Evolutionary conservation across 768 basidiomycete genomes (phyloP).

Genomic region (Termitomyces sp.): DNA sequence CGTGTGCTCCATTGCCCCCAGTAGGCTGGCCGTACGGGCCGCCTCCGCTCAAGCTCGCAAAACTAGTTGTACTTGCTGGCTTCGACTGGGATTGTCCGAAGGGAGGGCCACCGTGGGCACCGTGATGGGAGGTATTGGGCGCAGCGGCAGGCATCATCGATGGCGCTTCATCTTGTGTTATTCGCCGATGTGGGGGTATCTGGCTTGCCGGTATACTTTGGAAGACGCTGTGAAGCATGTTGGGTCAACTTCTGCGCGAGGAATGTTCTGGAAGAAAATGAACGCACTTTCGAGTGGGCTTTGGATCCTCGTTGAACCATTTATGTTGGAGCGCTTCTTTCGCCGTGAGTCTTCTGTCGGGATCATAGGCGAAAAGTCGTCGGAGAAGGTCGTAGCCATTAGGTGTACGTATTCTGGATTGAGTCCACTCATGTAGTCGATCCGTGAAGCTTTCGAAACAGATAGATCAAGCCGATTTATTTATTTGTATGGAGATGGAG

Average conservation of each 20-base stretch:
- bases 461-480: background rate
- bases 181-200: slow-evolving; percentile 80
- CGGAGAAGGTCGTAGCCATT: slow-evolving; percentile 81
- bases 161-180: slow-evolving; percentile 89
- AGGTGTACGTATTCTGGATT: slow-evolving; percentile 50
- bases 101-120: slow-evolving; percentile 23
- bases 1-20: slow-evolving; percentile 27
- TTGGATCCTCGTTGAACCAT: slow-evolving; percentile 93
- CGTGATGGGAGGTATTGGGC: slow-evolving; percentile 38
- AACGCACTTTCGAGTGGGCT: slow-evolving; percentile 79
- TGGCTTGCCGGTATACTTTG: slow-evolving; percentile 56
- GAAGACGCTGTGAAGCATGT: slow-evolving; percentile 57
- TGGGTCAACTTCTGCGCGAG: background rate
- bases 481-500: background rate
- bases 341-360: slow-evolving; percentile 80
- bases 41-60: slow-evolving; percentile 58
- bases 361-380: slow-evolving; percentile 86
- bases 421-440: slow-evolving; percentile 75
- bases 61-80: slow-evolving; percentile 58
- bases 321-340: slow-evolving; percentile 75
- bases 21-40: slow-evolving; percentile 33
- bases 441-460: slow-evolving; percentile 33
- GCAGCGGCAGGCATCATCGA: slow-evolving; percentile 72
- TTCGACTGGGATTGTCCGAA: slow-evolving; percentile 54
- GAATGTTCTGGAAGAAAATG: background rate